Base-by-base conservation (phyloP, 371 early-diverging fungal species). In the Funneliformis caledonium region DNA sequence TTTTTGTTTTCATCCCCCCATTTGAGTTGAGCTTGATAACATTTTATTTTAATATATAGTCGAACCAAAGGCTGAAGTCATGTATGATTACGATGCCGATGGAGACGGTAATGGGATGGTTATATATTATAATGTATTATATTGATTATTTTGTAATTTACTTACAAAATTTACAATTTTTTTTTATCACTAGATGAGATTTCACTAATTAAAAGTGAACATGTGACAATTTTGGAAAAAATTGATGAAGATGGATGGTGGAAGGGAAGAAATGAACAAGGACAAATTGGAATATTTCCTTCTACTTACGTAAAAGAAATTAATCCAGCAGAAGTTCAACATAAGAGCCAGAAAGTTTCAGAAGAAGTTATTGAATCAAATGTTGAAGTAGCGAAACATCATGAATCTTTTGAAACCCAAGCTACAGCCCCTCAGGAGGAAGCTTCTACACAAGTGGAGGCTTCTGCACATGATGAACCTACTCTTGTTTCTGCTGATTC, bases 171-270 rank as follows among this genome's bases (percentile, higher is more conserved):
- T 37, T 64, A 64, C 11, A 45, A 50, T 56, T 26, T 19, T 43
- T 16, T 70, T 72, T 72, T 47, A 52, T 48, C 6, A 26, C 64
- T 82, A 87, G 91, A 90, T 61, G 91, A 91, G 80, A 82, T 91
- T 52, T 84, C 84, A n/a, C 76, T 91, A 6, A 80, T 84, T 45
- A 84, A 88, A 72, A 91, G 90, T 31, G 86, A 88, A 69, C 87
- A 87, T 50, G 82, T 91, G 12, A 85, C 85, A 2, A 87, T 91
- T 43, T 82, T 87, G 14, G 89, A 90, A 67, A 86, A 87, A 72
- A 79, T 87, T 79, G 91, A 91, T 68, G 19, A 37, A 37, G 90
- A 90, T 52, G 91, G 89, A 16, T 91, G 91, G 91, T 91, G 90
- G 91, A 84, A 83, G 64, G 91, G 91, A 43, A 85, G 76, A 70